These are phyloP conservation scores for Termitomyces sp. DNA, from an alignment of 768 basidiomycete species.

Conservation along the genomic window DNA sequence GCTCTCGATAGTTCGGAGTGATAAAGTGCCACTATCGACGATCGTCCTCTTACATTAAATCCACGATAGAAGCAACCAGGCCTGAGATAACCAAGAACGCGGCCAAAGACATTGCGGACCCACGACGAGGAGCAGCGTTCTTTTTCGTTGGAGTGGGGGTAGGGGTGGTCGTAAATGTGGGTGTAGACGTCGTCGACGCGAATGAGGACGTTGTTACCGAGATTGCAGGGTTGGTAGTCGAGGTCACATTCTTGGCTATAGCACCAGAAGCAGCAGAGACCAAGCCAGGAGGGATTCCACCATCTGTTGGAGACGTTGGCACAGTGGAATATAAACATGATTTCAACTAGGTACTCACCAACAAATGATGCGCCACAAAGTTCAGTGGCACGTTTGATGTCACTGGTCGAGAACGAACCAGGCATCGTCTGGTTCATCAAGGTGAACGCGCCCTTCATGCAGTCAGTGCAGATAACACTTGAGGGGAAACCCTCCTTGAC, in stretches of 20 bases:
- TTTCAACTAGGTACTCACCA: conserved; percentile 25
- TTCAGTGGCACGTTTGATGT: conserved; percentile 20
- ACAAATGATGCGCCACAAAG: conserved; percentile 43
- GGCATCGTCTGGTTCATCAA: conserved; percentile 31
- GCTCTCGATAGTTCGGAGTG: conserved; percentile 4
- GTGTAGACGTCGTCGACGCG: conserved; percentile 1
- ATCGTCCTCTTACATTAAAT: background rate
- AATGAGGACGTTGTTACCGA: conserved; percentile 2
- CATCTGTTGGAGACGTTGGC: conserved; percentile 10
- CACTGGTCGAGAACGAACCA: conserved; percentile 20
- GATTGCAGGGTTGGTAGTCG: conserved; percentile 2
- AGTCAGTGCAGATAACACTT: conserved; percentile 41
- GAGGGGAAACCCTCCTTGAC: conserved; percentile 23
- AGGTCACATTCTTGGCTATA: background rate
- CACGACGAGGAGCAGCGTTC: conserved; percentile 13
- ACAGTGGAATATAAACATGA: background rate
- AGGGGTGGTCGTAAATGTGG: conserved; percentile 7
- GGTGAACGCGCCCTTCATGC: conserved; percentile 43
- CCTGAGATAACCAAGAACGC: conserved; percentile 10
- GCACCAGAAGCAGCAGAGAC: conserved; percentile 8
- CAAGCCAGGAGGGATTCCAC: conserved; percentile 21
- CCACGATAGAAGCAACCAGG: conserved; percentile 8
- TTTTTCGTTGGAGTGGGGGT: conserved; percentile 4
- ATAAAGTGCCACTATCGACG: background rate
- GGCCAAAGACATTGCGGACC: conserved; percentile 3